Percentiles rank a stretch among this genome's conserved stretches.
These are phyloP conservation scores for Arctium minus DNA, from an alignment of 129 eudicot genomes.

Conservation along the genomic window DNA sequence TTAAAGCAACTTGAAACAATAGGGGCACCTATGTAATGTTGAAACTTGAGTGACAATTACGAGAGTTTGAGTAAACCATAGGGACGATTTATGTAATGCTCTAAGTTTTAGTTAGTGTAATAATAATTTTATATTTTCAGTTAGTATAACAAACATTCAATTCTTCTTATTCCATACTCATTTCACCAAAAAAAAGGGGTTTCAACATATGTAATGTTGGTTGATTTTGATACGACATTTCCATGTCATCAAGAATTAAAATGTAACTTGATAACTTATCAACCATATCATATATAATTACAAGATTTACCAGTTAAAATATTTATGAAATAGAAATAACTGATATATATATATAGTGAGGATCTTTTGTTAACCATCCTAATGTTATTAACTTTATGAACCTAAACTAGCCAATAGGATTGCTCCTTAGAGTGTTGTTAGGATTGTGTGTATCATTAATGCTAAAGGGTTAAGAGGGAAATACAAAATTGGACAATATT, in stretches of 20 bases:
- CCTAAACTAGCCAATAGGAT: too few relatives aligned
- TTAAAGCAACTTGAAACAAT: neutral
- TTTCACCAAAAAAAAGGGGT: neutral
- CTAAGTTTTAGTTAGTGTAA: neutral
- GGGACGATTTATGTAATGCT: neutral
- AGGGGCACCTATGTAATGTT: neutral
- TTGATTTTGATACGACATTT: neutral
- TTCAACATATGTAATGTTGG: neutral
- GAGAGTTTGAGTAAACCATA: neutral
- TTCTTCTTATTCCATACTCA: neutral
- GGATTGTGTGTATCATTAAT: too few relatives aligned
- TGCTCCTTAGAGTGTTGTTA: too few relatives aligned
- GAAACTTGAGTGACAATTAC: neutral
- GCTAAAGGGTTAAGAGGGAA: too few relatives aligned
- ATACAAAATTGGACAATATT: too few relatives aligned
- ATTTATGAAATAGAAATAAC: neutral
- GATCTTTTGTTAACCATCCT: too few relatives aligned
- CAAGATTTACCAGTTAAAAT: neutral
- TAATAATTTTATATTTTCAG: neutral
- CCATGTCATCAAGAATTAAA: neutral
- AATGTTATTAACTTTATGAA: too few relatives aligned
- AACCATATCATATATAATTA: neutral
- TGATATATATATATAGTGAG: neutral
- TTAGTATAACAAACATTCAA: neutral
- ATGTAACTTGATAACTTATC: neutral